These are phyloP conservation scores for Ilex paraguariensis DNA, from an alignment of 305 asterid species.

Conservation along the genomic window DNA sequence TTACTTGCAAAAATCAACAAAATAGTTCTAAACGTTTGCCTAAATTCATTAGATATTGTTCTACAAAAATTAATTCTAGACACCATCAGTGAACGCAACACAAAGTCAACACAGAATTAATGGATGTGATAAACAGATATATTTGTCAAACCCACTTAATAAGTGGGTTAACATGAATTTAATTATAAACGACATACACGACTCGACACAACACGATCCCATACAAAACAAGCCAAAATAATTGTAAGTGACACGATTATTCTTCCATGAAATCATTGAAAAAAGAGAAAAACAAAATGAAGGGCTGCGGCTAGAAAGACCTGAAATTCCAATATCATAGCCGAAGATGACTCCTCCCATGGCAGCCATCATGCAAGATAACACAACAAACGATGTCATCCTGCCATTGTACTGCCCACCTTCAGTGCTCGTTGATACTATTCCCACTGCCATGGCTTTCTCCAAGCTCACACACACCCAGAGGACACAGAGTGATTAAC, in stretches of 20 bases:
- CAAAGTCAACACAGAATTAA: too few relatives aligned
- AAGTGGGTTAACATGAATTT: too few relatives aligned
- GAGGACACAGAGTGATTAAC: background rate
- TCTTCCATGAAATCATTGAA: background rate
- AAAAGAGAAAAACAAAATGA: background rate
- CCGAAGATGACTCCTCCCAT: conserved; percentile 59
- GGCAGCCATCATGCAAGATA: conserved; percentile 53
- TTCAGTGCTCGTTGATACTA: background rate
- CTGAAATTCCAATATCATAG: conserved; percentile 55
- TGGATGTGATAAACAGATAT: too few relatives aligned
- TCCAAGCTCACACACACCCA: background rate
- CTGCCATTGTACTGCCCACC: conserved; percentile 29
- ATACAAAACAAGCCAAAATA: background rate
- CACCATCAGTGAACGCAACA: too few relatives aligned
- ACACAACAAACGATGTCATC: conserved; percentile 37
- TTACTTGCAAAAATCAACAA: background rate
- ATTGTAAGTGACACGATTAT: too few relatives aligned
- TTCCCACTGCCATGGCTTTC: background rate
- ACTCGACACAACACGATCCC: background rate
- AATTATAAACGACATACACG: too few relatives aligned
- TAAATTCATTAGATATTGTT: too few relatives aligned
- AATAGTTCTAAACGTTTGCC: too few relatives aligned
- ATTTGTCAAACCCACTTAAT: too few relatives aligned
- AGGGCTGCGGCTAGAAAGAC: conserved; percentile 1
- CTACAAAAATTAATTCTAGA: too few relatives aligned